Base-by-base conservation (phyloP, 768 basidiomycete genomes). In the Tulasnella calospora region DNA sequence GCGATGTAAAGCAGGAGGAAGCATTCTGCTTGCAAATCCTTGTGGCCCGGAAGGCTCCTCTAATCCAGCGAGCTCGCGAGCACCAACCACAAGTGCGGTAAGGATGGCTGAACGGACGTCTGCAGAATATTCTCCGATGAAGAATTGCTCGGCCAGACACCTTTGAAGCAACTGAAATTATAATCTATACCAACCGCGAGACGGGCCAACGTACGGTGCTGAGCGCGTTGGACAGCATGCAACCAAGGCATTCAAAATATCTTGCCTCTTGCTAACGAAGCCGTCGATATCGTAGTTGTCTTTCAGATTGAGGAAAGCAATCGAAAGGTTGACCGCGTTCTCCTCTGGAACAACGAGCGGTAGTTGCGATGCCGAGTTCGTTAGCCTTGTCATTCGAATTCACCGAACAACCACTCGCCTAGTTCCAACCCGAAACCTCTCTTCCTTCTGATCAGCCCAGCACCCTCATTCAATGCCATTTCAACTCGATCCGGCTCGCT, bases 121-220 rank as follows among this genome's bases (percentile, higher is more conserved):
- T 23, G 90, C 89, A 0, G 98, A 96, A 84, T 97, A 98, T 80
- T 97, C 94, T 71, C 92, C 93, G 81, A 91, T 91, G 86, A 99
- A 99, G 84, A 95, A 96, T 82, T 98, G 94, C 83, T 97, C 95
- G 74, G 94, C 91, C 13, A 98, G 86, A 44, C 89, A 88, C 3
- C 96, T 98, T 82, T 13, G 33, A 30, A 21, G 21, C 17, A 51
- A 51, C 9, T 1, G 55, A 46, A 9, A 46, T 80, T 30, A 76
- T 70, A 41, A 55, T 9, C 61, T 55, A 36, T 9, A 51, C 38
- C 23, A 15, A 35, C 46, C 30, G 23, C 8, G 47, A 17, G 27
- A 55, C 73, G 36, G 61, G 7, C 46, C 46, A 78, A 89, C 95
- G 82, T 83, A 99, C 96, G 91, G 92, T 0, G 95, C 91, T 57